Percentiles rank a stretch among this genome's conserved stretches.
phyloP scores from a whole-genome alignment of 2,329 filamentous ascomycete genomes.

The Claviceps maximensis region DNA sequence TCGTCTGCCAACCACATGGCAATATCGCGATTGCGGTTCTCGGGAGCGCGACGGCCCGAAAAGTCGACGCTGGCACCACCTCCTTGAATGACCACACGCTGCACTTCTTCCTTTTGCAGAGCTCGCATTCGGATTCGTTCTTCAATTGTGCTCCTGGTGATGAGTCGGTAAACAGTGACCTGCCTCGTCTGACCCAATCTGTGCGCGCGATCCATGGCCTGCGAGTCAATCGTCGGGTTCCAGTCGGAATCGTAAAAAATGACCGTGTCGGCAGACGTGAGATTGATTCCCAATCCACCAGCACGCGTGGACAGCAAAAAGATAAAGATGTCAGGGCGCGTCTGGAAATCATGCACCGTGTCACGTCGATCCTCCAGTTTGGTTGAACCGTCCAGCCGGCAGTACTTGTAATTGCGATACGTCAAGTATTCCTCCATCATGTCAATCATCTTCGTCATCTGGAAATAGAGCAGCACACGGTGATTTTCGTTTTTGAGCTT shows the following conservation, averaged over 20 bases:
- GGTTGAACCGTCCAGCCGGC: conserved; percentile 87
- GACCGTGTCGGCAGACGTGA: conserved; percentile 92
- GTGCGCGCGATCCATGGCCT: conserved; percentile 98
- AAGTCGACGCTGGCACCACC: conserved; percentile 90
- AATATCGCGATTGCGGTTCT: conserved; percentile 95
- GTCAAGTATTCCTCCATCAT: conserved; percentile 98
- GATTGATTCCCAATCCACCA: conserved; percentile 93
- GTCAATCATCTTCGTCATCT: conserved; percentile 99
- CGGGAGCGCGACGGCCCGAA: conserved; percentile 73
- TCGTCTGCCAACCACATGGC: conserved; percentile 98
- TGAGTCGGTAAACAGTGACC: conserved; percentile 94
- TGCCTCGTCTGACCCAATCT: conserved; percentile 91
- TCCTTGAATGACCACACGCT: conserved; percentile 90
- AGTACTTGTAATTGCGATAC: conserved; percentile 98
- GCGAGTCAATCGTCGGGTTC: conserved; percentile 97
- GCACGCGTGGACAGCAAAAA: conserved; percentile 93
- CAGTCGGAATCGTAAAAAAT: conserved; percentile 99
- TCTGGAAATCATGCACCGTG: conserved; percentile 94
- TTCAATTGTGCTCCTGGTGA: conserved; percentile 92
- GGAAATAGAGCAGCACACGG: conserved; percentile 94
- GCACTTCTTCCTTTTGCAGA: conserved; percentile 95
- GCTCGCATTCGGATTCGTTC: conserved; percentile 95
- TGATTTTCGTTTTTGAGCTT: conserved; percentile 86
- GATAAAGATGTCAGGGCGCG: conserved; percentile 85
- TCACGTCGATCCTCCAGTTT: conserved; percentile 95